Evolutionary conservation across 768 basidiomycete genomes (phyloP), one percentile per base, ranked within the genome.

Genomic region (Amanita molliuscula): DNA sequence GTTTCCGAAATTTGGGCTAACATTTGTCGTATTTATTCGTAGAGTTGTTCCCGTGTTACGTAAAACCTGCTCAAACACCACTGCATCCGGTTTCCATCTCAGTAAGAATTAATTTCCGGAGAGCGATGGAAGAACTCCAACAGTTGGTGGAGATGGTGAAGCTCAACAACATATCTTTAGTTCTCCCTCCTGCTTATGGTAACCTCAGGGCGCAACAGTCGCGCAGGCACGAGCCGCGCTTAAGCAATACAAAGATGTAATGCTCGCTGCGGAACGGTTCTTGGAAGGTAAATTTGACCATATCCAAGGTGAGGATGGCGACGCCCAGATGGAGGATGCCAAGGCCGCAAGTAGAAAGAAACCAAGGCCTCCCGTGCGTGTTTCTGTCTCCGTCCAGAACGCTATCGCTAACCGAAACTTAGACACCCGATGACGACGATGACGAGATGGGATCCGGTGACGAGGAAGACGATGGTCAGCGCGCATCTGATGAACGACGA

Each of bases 191-290:
- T 28, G 26, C 42, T 44, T 26, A 44, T 26, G 28, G 26, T 28
- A 25, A 49, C 36, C 49, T 34, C 51, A 94, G 93, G 93, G 93
- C 56, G 90, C 90, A 26, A 88, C 85, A 0, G 62, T 67, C 9
- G 78, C 81, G 10, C 88, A 93, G 68, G 93, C 94, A 35, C 78
- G 78, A 57, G 88, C 85, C 26, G 93, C 93, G 15, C 66, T 96
- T 60, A 77, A 73, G 54, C 80, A 82, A 58, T 77, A 86, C 62
- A 87, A 81, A 54, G 92, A 97, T 73, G 90, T 93, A 31, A 89
- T 90, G 87, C 75, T 88, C 60, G 93, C 93, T 11, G 91, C 92
- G 2, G 91, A 91, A 63, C 75, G 75, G 41, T 80, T 90, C 53
- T 87, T 90, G 53, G 83, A 87, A 54, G 93, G 93, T 10, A 80